Base-by-base conservation (phyloP, 1,284 basidiomycete genomes). In the Moniliophthora roreri region DNA sequence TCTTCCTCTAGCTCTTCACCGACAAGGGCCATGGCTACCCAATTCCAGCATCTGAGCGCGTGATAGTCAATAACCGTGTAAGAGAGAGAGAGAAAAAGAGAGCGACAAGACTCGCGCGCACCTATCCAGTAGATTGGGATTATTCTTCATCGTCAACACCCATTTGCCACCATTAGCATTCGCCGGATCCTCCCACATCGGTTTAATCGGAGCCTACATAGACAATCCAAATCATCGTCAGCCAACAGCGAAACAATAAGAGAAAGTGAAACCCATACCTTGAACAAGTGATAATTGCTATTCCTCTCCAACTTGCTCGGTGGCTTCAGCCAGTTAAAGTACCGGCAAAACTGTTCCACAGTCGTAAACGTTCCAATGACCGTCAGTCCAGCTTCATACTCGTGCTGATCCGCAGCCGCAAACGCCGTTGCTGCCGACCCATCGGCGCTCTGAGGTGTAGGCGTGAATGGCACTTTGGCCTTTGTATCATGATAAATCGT, bases 121-220 rank as follows among this genome's bases (percentile, higher is more conserved):
- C 44, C 88, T 79, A 73, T 98, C 95, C 44, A 96, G 74, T 57
- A 95, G 68, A 34, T 74, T 73, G 4, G 89, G 84, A 62, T 89
- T 91, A 56, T 87, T 85, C 69, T 89, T 89, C 84, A 97, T 91
- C 60, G 94, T 93, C 50, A 97, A 71, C 16, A 93, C 91, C 95
- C 95, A 98, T 71, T 95, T 95, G 35, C 94, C 94, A 21, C 94
- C 94, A 47, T 87, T 80, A 8, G 89, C 88, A 67, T 98, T 98
- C 45, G 93, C 90, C 21, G 85, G 84, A 67, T 97, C 95, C 72
- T 97, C 95, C 94, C 95, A 97, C 91, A 96, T 95, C 38, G 93
- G 90, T 66, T 92, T 93, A 73, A 91, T 91, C 34, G 89, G 89
- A 24, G 84, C 78, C 44, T 46, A 7, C 10, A 23, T 2, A 13